Base-by-base conservation (phyloP, 2,329 filamentous ascomycete genomes). In the Trichoderma citrinoviride region DNA sequence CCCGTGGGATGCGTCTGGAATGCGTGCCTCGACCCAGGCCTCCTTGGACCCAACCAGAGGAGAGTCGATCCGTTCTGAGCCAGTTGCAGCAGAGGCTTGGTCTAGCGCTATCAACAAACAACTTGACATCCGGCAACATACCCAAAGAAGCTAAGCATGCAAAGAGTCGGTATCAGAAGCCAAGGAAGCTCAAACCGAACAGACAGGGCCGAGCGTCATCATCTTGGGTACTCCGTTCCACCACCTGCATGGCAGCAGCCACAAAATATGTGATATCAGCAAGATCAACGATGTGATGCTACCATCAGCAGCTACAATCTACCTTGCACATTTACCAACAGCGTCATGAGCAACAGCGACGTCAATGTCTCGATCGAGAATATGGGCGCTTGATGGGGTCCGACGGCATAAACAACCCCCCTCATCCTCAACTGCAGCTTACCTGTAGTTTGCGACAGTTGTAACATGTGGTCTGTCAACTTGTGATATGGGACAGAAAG, bases 371-470 rank as follows among this genome's bases (percentile, higher is more conserved):
- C 44, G 56, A 60, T 44, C 44, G 56, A 60, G 25, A 46, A 21
- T 44, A 29, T 37, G 27, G 58, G 40, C 58, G 27, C 58, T 29
- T 29, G 54, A 47, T 37, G 40, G 49, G 40, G 58, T 62, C 58
- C 41, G 58, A 54, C 58, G 25, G 58, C 58, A 62, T 62, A 25
- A 37, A 37, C 33, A 37, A 37, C 3, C 33, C 58, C 23, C 47
- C 37, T 50, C 41, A 33, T 37, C 44, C 25, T 61, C 40, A 12
- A 43, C 46, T 19, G 46, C 54, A 41, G 25, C 54, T 57, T 44
- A 29, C 23, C 19, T 27, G 54, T 52, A 37, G 58, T 52, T 43
- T 53, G 17, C 15, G 27, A 33, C 49, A 33, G 37, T 23, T 23
- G 33, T 12, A 14, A 37, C 47, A 23, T 33, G 27, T 29, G 37